Base-by-base conservation (phyloP, 1,284 basidiomycete species). In the Jaminaea rosea region DNA sequence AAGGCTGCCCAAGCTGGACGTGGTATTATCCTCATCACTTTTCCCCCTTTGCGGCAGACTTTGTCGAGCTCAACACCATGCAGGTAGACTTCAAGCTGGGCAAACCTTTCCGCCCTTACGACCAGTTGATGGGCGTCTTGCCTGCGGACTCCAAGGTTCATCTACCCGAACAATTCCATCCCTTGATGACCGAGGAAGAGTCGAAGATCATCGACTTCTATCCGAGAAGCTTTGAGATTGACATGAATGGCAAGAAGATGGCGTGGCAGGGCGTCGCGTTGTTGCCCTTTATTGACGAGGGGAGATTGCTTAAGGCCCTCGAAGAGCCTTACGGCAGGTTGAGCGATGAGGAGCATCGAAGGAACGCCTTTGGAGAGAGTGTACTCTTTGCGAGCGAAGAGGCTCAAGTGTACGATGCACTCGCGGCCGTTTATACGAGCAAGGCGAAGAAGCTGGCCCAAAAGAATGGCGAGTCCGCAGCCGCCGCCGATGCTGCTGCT, bases 231-330 rank as follows among this genome's bases (percentile, higher is more conserved):
- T 99, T 99, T 75, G 83, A 92, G 64, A 86, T 98, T 68, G 94
- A 99, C 75, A 98, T 99, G 94, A 98, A 98, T 72, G 94, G 94
- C 58, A 98, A 98, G 77, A 90, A 88, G 77, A 97, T 98, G 92
- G 81, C 87, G 1, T 99, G 94, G 94, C 94, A 99, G 76, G 94
- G 94, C 52, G 90, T 99, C 44, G 92, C 92, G 0, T 79, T 98
- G 2, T 78, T 99, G 21, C 92, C 94, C 0, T 99, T 98, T 77
- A 98, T 99, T 61, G 89, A 98, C 70, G 81, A 86, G 73, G 81
- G 81, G 55, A 82, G 92, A 17, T 51, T 73, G 15, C 59, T 73
- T 47, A 82, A 81, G 23, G 89, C 91, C 1, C 88, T 99, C 83
- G 81, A 79, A 15, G 77, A 80, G 24, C 81, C 82, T 54, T 89